Conservation (phyloP, 164 flowering plant species). For the Warburgia ugandensis region DNA sequence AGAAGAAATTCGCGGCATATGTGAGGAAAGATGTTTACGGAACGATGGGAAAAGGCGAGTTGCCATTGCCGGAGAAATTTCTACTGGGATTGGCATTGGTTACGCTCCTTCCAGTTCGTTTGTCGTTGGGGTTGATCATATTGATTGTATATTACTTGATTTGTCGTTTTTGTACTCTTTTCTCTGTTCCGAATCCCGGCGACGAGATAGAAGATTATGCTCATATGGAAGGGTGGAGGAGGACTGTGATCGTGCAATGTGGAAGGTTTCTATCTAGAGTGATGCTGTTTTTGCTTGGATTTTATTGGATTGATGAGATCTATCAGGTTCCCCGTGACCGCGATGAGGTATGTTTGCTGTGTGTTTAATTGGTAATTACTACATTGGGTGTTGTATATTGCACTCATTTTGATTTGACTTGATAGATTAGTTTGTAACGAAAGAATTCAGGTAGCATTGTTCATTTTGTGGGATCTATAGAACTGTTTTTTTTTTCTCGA, state of each 20-base stretch:
- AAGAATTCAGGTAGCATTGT: too few relatives aligned
- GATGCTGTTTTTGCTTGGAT: conserved; percentile 25
- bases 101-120: conserved; percentile 64
- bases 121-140: conserved; percentile 34
- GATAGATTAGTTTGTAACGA: too few relatives aligned
- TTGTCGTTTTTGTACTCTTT: conserved; percentile 50
- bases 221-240: conserved; percentile 64
- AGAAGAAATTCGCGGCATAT: conserved; percentile 74
- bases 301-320: conserved; percentile 25
- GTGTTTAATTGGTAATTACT: too few relatives aligned
- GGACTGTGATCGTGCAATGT: conserved; percentile 20
- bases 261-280: conserved; percentile 28
- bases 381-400: too few relatives aligned
- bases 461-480: too few relatives aligned
- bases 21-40: conserved; percentile 83
- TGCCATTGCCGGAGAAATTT: conserved; percentile 61
- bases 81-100: conserved; percentile 47
- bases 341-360: too few relatives aligned
- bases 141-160: conserved; percentile 25
- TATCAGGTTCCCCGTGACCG: conserved; percentile 1
- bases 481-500: too few relatives aligned
- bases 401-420: too few relatives aligned
- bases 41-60: conserved; percentile 77
- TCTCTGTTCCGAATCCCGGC: conserved; percentile 27
- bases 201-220: conserved; percentile 50